A percentile compares a stretch with the other conserved stretches of the same genome.
Conservation (phyloP, 495 filamentous ascomycete species). For the Thermothielavioides terrestris region DNA sequence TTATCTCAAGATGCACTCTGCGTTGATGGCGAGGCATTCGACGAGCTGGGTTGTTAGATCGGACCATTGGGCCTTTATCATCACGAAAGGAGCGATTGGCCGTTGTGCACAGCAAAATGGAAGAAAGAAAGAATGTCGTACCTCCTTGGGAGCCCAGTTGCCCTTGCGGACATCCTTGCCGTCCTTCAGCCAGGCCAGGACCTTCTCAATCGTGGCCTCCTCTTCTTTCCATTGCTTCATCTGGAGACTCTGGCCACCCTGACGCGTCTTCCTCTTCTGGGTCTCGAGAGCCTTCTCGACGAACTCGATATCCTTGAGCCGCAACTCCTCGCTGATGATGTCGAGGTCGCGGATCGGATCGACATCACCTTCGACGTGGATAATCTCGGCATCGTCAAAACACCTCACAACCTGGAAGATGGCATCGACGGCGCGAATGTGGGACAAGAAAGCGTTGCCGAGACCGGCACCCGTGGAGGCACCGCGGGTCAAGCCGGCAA, state of each 20-base stretch:
- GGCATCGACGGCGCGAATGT: constrained; percentile 98
- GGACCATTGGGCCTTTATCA: constrained; percentile 97
- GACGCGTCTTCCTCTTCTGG: constrained; percentile 81
- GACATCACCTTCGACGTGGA: constrained; percentile 98
- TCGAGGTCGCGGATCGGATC: constrained; percentile 86
- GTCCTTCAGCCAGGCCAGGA: constrained; percentile 69
- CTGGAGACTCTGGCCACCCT: constrained; percentile 93
- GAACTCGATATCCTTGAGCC: constrained; percentile 99
- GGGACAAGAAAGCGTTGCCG: constrained; percentile 95
- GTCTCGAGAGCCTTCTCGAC: constrained; percentile 87
- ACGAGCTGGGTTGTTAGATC: constrained; percentile 98
- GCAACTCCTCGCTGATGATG: constrained; percentile 94
- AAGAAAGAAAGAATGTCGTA: constrained; percentile 41
- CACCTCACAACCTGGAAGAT: constrained; percentile 99
- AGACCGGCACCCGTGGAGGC: constrained; percentile 96
- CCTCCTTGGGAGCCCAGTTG: constrained; percentile 91
- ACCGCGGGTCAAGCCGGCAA: constrained; percentile 91
- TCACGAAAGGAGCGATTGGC: constrained; percentile 52
- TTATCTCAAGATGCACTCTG: constrained; percentile 79
- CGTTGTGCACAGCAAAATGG: constrained; percentile 9
- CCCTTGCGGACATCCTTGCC: constrained; percentile 90
- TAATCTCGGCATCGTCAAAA: constrained; percentile 99
- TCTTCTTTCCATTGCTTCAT: constrained; percentile 97
- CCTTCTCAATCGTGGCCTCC: constrained; percentile 82
- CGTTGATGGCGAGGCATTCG: constrained; percentile 66